Evolutionary conservation across 2,329 filamentous ascomycete species (phyloP).

Genomic region (Paecilomyces niveus): DNA sequence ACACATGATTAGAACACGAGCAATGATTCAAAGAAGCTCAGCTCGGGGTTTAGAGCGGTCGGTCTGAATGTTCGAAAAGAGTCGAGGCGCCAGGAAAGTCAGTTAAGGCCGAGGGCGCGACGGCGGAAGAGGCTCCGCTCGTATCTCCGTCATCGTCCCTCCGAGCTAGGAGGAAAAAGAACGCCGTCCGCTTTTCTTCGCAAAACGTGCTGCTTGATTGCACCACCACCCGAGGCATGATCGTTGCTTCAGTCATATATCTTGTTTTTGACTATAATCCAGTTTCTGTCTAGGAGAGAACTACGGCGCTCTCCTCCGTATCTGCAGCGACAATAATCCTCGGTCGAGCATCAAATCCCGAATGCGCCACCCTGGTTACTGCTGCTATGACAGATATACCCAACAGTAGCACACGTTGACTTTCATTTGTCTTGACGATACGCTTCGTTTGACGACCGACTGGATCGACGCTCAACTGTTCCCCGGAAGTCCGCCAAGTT

Average conservation of each 20-base stretch:
- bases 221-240: neutral
- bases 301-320: neutral
- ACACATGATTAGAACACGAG: neutral
- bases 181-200: slow-evolving; percentile 20
- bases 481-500: neutral
- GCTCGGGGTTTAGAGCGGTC: neutral
- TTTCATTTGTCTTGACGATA: neutral
- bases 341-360: slow-evolving; percentile 1
- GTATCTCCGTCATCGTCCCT: slow-evolving; percentile 31
- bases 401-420: slow-evolving; percentile 10
- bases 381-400: slow-evolving; percentile 15
- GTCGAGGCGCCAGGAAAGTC: slow-evolving; percentile 2
- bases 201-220: neutral
- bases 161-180: slow-evolving; percentile 27
- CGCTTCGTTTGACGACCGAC: neutral
- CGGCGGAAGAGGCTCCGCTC: slow-evolving; percentile 16
- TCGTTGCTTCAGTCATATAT: neutral
- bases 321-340: neutral
- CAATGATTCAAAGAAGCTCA: neutral
- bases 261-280: neutral
- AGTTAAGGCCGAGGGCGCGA: slow-evolving; percentile 4
- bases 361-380: slow-evolving; percentile 13
- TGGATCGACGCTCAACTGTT: neutral
- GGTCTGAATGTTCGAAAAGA: neutral
- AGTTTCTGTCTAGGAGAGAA: neutral